Evolutionary conservation across 768 basidiomycete species (phyloP).

Genomic region (Mycena olivaceomarginata): DNA sequence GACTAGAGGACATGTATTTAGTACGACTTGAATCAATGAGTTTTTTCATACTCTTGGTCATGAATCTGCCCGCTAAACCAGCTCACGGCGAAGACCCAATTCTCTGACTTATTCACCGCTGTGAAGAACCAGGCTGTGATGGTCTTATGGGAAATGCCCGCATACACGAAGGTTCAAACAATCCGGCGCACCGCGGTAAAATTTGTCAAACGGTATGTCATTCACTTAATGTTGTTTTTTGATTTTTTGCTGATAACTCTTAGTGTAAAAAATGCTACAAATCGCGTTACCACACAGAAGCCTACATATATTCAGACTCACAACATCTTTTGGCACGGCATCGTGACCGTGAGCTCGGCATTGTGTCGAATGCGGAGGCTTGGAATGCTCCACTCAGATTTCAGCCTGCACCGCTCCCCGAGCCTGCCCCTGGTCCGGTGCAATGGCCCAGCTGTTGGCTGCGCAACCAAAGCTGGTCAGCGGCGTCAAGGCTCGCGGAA

Average conservation of each 20-base stretch:
- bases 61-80: no score
- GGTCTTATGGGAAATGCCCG: no score
- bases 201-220: background rate
- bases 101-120: no score
- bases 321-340: constrained; percentile 2
- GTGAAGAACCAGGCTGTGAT: no score
- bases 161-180: no score
- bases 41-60: no score
- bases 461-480: background rate
- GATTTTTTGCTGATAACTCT: background rate
- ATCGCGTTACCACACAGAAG: background rate
- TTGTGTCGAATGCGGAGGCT: background rate
- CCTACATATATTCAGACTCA: constrained; percentile 4
- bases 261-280: constrained; percentile 4
- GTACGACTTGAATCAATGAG: no score
- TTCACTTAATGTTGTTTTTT: background rate
- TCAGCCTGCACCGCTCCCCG: background rate
- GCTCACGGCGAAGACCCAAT: no score
- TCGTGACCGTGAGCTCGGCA: background rate
- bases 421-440: background rate
- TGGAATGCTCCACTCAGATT: background rate
- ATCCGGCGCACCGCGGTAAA: background rate
- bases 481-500: background rate
- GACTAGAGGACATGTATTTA: no score
- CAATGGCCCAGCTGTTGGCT: background rate